Evolutionary conservation across 257 asterid species (phyloP).

Genomic region (Solanum etuberosum): DNA sequence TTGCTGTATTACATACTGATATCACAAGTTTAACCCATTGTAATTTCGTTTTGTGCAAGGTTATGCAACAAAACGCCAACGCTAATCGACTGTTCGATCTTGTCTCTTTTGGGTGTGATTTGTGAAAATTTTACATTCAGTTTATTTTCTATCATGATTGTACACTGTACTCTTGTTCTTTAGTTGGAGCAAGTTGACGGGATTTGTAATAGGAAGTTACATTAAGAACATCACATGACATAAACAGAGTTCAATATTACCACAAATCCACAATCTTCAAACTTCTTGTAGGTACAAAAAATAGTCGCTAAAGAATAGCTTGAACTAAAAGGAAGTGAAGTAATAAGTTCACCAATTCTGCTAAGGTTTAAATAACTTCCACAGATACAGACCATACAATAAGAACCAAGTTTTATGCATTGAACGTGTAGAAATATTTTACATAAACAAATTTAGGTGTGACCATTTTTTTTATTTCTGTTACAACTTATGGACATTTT

Average conservation of each 20-base stretch:
- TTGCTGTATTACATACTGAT: not conserved
- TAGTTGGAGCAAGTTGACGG: not conserved
- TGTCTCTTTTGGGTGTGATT: accelerated
- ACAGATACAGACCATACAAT: not conserved
- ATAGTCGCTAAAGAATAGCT: too few species aligned
- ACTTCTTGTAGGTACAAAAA: too few species aligned
- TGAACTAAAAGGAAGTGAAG: too few species aligned
- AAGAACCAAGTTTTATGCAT: not conserved
- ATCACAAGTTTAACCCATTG: not conserved
- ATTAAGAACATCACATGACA: accelerated
- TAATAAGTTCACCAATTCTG: too few species aligned
- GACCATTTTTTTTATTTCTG: not conserved
- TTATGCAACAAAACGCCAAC: not conserved
- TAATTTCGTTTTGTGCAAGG: not conserved
- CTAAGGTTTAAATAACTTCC: not conserved
- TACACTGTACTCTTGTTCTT: not conserved
- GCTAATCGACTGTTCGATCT: not conserved
- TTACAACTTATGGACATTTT: not conserved
- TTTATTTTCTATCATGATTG: not conserved
- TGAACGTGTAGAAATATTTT: not conserved
- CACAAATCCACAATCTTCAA: not conserved
- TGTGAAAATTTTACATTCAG: not conserved
- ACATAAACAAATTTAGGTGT: too few species aligned
- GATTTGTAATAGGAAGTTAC: not conserved
- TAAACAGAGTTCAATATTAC: not conserved